A percentile compares a stretch with the other conserved stretches of the same genome.
phyloP scores from a whole-genome alignment of 2,329 filamentous ascomycete species.

The Cladosporium halotolerans region DNA sequence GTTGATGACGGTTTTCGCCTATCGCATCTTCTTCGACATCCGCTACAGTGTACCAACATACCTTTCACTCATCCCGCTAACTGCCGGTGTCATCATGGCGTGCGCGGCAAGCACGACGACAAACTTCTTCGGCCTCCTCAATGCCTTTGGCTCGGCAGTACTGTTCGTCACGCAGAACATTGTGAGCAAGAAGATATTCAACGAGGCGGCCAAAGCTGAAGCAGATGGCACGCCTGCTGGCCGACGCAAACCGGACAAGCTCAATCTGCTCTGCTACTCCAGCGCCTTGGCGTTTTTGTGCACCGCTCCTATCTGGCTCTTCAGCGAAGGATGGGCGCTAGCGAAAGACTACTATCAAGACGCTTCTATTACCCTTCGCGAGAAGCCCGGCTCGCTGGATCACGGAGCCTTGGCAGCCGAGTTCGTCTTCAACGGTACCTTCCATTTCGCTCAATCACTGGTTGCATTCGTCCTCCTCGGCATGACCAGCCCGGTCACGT shows the following conservation, averaged over 20 bases:
- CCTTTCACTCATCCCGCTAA: conserved; percentile 68
- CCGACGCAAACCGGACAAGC: conserved; percentile 82
- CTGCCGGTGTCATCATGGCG: conserved; percentile 88
- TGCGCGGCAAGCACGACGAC: conserved; percentile 89
- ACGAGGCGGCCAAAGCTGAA: conserved; percentile 81
- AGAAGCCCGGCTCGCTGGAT: conserved; percentile 66
- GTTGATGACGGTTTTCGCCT: conserved; percentile 89
- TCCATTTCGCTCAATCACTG: conserved; percentile 95
- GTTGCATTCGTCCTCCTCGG: conserved; percentile 88
- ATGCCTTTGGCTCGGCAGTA: conserved; percentile 81
- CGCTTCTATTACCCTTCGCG: conserved; percentile 69
- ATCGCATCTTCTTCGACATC: conserved; percentile 82
- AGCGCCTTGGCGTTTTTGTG: conserved; percentile 85
- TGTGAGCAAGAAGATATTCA: conserved; percentile 96
- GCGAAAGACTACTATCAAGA: conserved; percentile 73
- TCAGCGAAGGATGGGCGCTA: conserved; percentile 75
- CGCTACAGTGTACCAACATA: conserved; percentile 84
- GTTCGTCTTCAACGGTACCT: conserved; percentile 93
- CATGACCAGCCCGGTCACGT: conserved; percentile 91
- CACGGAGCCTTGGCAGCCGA: conserved; percentile 63
- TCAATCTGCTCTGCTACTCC: conserved; percentile 96
- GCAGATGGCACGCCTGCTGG: conserved; percentile 59
- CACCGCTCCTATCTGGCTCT: conserved; percentile 87
- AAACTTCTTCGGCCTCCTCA: conserved; percentile 82
- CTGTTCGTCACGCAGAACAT: conserved; percentile 99